These are phyloP conservation scores for Phellopilus nigrolimitatus DNA, from an alignment of 1,284 basidiomycete species.

Conservation along the genomic window DNA sequence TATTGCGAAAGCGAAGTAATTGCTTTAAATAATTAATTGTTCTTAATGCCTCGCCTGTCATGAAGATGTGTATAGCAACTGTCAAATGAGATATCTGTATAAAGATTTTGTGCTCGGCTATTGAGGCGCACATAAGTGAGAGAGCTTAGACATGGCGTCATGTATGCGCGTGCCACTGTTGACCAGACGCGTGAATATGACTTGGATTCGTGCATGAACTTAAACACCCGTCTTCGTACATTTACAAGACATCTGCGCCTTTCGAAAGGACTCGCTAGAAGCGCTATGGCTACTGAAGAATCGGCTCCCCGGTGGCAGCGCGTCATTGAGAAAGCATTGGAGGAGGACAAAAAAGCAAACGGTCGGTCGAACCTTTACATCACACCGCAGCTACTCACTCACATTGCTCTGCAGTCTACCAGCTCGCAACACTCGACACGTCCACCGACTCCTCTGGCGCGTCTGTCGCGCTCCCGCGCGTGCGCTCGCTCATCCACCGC, in stretches of 20 bases:
- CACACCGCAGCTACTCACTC: neutral
- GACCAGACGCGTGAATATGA: too few relatives aligned
- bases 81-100: neutral
- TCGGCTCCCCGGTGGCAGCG: slow-evolving; percentile 45
- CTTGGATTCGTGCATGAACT: too few relatives aligned
- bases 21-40: neutral
- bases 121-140: too few relatives aligned
- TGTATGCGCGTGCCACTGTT: too few relatives aligned
- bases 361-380: slow-evolving; percentile 28
- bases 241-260: neutral
- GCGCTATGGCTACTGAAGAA: neutral
- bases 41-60: neutral
- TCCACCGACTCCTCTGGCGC: neutral
- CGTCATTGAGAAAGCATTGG: slow-evolving; percentile 41
- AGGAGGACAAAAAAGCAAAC: slow-evolving; percentile 39
- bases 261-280: neutral
- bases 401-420: slow-evolving; percentile 40
- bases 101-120: too few relatives aligned
- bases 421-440: slow-evolving; percentile 54
- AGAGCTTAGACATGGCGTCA: too few relatives aligned
- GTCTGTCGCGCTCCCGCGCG: slow-evolving; percentile 39
- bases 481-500: slow-evolving; percentile 58
- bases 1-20: slow-evolving; percentile 10
- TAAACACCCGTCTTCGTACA: too few relatives aligned
- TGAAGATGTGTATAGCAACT: neutral